Conservation (phyloP, 768 basidiomycete species). For the Mycena sanguinolenta region DNA sequence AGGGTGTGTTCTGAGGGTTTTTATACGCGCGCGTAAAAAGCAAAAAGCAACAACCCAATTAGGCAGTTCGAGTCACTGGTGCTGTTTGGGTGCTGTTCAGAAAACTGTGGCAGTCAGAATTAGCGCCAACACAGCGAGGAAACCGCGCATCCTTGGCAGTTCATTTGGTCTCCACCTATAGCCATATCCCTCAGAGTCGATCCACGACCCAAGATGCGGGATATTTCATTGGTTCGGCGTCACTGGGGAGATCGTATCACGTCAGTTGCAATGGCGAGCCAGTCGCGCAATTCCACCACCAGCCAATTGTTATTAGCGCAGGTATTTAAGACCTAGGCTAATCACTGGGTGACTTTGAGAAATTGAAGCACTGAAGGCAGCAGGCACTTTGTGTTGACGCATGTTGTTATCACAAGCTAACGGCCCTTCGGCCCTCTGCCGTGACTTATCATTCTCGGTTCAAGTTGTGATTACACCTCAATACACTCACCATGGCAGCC, state of each 20-base stretch:
- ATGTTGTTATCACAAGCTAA: not conserved
- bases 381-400: not conserved
- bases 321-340: not conserved
- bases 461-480: too few species aligned
- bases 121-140: not conserved
- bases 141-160: conserved; percentile 3
- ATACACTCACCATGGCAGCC: conserved; percentile 12
- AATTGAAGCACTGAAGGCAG: not conserved
- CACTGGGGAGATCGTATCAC: conserved; percentile 4
- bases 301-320: not conserved
- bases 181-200: conserved; percentile 1
- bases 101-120: not conserved
- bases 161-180: conserved; percentile 12
- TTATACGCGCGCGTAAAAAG: not conserved
- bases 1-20: too few species aligned
- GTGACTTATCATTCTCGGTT: not conserved
- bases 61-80: not conserved
- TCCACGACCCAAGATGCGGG: conserved; percentile 1
- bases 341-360: too few species aligned
- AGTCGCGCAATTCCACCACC: conserved; percentile 15
- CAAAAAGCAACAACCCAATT: not conserved
- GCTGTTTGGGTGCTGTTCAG: not conserved
- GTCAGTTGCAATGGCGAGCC: not conserved
- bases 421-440: not conserved
- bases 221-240: conserved; percentile 8